A percentile compares a stretch with the other conserved stretches of the same genome.
phyloP scores from a whole-genome alignment of 2,329 filamentous ascomycete genomes.

The Penicillium sp. region DNA sequence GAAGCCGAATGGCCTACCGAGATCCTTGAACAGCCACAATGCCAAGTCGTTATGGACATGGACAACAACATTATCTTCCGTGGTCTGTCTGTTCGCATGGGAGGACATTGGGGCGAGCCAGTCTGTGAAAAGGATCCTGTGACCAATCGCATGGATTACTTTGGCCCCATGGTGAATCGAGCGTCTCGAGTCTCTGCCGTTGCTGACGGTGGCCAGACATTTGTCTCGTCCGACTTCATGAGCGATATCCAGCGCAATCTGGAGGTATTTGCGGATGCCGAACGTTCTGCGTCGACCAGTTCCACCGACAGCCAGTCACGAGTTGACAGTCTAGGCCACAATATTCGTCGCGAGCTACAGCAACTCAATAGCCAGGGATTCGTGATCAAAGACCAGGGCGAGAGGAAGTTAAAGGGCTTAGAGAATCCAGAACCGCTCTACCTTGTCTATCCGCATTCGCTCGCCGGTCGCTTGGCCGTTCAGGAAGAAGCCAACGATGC shows the following conservation, averaged over 20 bases:
- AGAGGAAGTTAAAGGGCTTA: conserved; percentile 91
- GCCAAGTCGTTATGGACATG: conserved; percentile 77
- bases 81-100: conserved; percentile 94
- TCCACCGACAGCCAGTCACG: conserved; percentile 70
- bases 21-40: conserved; percentile 81
- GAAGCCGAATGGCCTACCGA: conserved; percentile 92
- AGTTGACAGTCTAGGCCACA: conserved; percentile 70
- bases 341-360: conserved; percentile 83
- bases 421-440: conserved; percentile 97
- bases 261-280: conserved; percentile 84
- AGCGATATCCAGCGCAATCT: conserved; percentile 90
- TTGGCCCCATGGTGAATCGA: conserved; percentile 98
- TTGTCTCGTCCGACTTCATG: conserved; percentile 95
- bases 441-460: conserved; percentile 86
- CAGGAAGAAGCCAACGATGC: conserved; percentile 51
- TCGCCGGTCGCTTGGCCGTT: conserved; percentile 66
- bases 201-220: conserved; percentile 94
- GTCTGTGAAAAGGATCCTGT: conserved; percentile 96
- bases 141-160: conserved; percentile 98
- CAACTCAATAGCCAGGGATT: conserved; percentile 89
- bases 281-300: conserved; percentile 66
- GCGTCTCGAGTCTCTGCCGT: conserved; percentile 91
- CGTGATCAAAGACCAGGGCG: conserved; percentile 93
- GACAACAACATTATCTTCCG: conserved; percentile 90
- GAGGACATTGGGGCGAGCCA: conserved; percentile 91